These are phyloP conservation scores for Globisporangium splendens DNA, from an alignment of 352 stramenopile genomes.

Conservation along the genomic window DNA sequence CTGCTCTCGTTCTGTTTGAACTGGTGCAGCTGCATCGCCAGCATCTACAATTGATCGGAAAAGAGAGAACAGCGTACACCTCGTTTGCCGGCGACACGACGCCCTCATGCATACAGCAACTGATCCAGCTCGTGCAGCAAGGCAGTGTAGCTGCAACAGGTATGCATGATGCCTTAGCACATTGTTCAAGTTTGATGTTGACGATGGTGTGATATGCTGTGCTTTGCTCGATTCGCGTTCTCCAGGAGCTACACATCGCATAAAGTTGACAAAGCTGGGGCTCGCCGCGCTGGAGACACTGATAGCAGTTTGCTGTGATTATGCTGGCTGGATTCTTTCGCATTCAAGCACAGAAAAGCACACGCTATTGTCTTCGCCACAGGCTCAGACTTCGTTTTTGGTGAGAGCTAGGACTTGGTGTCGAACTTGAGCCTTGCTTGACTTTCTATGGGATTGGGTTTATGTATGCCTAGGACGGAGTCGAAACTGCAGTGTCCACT, in stretches of 20 bases:
- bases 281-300: conserved; percentile 52
- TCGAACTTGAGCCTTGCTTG: not conserved
- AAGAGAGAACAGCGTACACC: not conserved
- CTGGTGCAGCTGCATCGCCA: conserved; percentile 35
- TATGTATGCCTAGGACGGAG: not conserved
- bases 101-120: conserved; percentile 1
- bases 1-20: conserved; percentile 58
- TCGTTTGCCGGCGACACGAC: conserved; percentile 3
- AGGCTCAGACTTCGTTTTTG: not conserved
- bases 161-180: not conserved
- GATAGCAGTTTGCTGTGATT: conserved; percentile 31
- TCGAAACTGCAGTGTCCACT: conserved; percentile 5
- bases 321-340: conserved; percentile 17
- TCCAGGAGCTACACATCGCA: conserved; percentile 1
- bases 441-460: not conserved
- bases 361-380: not conserved
- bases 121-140: conserved; percentile 4
- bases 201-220: too few species aligned
- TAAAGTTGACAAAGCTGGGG: conserved; percentile 54
- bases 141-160: conserved; percentile 5
- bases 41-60: not conserved
- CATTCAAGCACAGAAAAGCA: not conserved
- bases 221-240: too few species aligned
- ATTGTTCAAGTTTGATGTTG: too few species aligned
- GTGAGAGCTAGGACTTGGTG: not conserved